A percentile compares a stretch with the other conserved stretches of the same genome.
Evolutionary conservation across 192 early-diverging fungal species (phyloP).

Genomic region (Coemansia sp.): DNA sequence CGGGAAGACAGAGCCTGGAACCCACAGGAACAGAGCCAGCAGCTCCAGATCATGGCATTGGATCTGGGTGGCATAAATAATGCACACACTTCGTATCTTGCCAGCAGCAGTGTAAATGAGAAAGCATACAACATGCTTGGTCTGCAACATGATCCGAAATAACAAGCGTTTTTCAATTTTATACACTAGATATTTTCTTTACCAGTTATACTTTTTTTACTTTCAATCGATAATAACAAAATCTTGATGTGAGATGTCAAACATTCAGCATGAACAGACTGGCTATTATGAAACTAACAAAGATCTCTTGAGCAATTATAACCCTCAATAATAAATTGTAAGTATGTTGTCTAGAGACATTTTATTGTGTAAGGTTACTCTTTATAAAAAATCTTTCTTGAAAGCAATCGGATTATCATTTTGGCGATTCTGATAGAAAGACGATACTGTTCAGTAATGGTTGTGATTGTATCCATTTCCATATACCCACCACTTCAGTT

Average conservation of each 20-base stretch:
- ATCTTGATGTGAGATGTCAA: neutral
- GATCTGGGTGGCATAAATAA: constrained; percentile 1
- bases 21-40: constrained; percentile 5
- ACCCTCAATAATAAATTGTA: too few relatives aligned
- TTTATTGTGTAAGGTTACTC: too few relatives aligned
- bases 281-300: too few relatives aligned
- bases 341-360: too few relatives aligned
- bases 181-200: neutral
- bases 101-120: neutral
- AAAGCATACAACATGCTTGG: constrained; percentile 6
- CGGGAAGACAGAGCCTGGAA: constrained; percentile 8
- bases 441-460: too few relatives aligned
- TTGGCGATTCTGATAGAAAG: too few relatives aligned
- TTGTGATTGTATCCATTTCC: too few relatives aligned
- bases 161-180: neutral
- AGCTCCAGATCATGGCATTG: constrained; percentile 9
- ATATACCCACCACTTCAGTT: too few relatives aligned
- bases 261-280: neutral
- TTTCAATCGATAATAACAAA: neutral
- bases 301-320: too few relatives aligned
- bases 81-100: constrained; percentile 2
- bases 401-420: too few relatives aligned
- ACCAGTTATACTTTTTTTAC: neutral
- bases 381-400: too few relatives aligned
- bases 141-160: neutral